Percentiles rank a stretch among this genome's conserved stretches.
These are phyloP conservation scores for Penicillium argentinense DNA, from an alignment of 495 filamentous ascomycete species.

Conservation along the genomic window DNA sequence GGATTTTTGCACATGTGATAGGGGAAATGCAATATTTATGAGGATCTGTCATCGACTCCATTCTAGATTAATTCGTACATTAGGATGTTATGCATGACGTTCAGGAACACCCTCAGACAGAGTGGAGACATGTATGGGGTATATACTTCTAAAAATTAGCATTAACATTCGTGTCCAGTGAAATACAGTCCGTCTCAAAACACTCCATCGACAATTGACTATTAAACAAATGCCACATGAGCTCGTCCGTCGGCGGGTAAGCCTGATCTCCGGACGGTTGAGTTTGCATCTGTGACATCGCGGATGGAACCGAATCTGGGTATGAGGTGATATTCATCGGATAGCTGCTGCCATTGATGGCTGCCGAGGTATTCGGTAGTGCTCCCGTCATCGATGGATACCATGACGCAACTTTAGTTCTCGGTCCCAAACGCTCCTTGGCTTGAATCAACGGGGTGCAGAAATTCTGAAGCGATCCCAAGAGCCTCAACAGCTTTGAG, in stretches of 20 bases:
- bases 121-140: no score
- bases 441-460: constrained; percentile 26
- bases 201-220: constrained; percentile 29
- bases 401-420: constrained; percentile 8
- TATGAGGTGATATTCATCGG: not conserved
- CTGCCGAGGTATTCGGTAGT: not conserved
- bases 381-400: constrained; percentile 8
- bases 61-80: no score
- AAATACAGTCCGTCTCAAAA: constrained; percentile 15
- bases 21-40: no score
- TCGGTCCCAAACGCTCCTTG: constrained; percentile 9
- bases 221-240: constrained; percentile 35
- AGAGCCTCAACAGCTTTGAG: constrained; percentile 18
- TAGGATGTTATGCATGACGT: no score
- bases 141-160: no score
- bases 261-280: constrained; percentile 1
- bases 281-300: not conserved
- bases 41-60: no score
- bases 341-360: not conserved
- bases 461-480: constrained; percentile 20
- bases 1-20: no score
- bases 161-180: not conserved
- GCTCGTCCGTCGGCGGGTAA: constrained; percentile 15
- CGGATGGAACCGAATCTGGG: not conserved
- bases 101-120: no score